Percentiles rank a stretch among this genome's conserved stretches.
Evolutionary conservation across 495 filamentous ascomycete species (phyloP).

Genomic region (Neurospora sublineolata): DNA sequence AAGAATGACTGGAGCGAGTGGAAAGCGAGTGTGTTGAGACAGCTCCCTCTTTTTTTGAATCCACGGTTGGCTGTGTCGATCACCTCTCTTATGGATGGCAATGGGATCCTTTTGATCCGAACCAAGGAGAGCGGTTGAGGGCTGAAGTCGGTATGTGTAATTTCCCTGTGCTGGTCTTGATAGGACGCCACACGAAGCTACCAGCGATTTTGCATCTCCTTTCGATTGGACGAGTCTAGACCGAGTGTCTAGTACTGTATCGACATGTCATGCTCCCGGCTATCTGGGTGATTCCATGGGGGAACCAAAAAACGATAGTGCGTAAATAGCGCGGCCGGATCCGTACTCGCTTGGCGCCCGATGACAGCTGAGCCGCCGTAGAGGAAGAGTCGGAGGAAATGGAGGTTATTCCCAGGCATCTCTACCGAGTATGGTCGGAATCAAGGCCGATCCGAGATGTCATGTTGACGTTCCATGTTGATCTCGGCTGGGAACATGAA

Average conservation of each 20-base stretch:
- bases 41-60: neutral
- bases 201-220: neutral
- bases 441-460: neutral
- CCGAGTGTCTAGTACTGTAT: neutral
- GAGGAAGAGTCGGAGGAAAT: neutral
- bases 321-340: neutral
- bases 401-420: neutral
- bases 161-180: neutral
- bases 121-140: neutral
- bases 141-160: neutral
- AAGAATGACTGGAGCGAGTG: slow-evolving; percentile 2
- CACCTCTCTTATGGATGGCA: neutral
- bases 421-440: neutral
- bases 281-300: neutral
- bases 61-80: neutral
- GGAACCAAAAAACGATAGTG: neutral
- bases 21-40: slow-evolving; percentile 2
- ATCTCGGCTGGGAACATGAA: neutral
- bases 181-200: neutral
- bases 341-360: neutral
- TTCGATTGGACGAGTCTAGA: neutral
- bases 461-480: neutral
- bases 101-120: neutral
- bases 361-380: neutral
- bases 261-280: neutral